Percentiles rank a stretch among this genome's conserved stretches.
These are phyloP conservation scores for Pittosporum tobira DNA, from an alignment of 129 eudicot genomes.

Conservation along the genomic window DNA sequence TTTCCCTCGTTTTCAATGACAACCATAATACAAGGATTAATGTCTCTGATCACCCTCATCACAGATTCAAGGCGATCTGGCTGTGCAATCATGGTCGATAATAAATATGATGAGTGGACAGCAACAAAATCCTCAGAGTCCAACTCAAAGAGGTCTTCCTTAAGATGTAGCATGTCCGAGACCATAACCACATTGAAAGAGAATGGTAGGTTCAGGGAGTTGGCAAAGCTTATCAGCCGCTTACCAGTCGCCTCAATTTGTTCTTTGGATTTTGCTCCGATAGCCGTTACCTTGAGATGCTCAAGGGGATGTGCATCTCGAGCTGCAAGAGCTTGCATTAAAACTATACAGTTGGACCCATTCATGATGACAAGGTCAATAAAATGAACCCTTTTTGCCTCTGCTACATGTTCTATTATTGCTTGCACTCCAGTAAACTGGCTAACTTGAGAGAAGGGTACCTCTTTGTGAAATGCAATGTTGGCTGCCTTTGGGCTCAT, in stretches of 20 bases:
- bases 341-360: constrained; percentile 3
- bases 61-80: constrained; percentile 2
- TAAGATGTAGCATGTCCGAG: constrained; percentile 4
- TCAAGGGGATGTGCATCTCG: constrained; percentile 5
- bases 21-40: constrained; percentile 9
- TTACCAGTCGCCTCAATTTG: constrained; percentile 14
- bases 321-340: constrained; percentile 25
- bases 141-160: neutral
- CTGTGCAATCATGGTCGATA: constrained; percentile 5
- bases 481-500: constrained; percentile 5
- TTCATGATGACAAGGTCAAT: constrained; percentile 8
- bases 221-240: constrained; percentile 12
- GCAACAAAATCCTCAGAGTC: constrained; percentile 4
- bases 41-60: constrained; percentile 9
- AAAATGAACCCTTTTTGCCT: constrained; percentile 3
- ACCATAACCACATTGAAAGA: constrained; percentile 14
- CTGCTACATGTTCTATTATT: constrained; percentile 5
- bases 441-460: constrained; percentile 10
- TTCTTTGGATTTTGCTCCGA: constrained; percentile 4
- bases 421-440: constrained; percentile 10
- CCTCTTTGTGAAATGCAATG: constrained; percentile 1
- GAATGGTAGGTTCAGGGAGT: constrained; percentile 17
- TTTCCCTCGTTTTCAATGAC: constrained; percentile 5
- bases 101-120: constrained; percentile 5
- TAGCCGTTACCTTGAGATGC: constrained; percentile 19